A percentile compares a stretch with the other conserved stretches of the same genome.
Evolutionary conservation across 208 protist species (phyloP).

Genomic region (Leishmania braziliensis): DNA sequence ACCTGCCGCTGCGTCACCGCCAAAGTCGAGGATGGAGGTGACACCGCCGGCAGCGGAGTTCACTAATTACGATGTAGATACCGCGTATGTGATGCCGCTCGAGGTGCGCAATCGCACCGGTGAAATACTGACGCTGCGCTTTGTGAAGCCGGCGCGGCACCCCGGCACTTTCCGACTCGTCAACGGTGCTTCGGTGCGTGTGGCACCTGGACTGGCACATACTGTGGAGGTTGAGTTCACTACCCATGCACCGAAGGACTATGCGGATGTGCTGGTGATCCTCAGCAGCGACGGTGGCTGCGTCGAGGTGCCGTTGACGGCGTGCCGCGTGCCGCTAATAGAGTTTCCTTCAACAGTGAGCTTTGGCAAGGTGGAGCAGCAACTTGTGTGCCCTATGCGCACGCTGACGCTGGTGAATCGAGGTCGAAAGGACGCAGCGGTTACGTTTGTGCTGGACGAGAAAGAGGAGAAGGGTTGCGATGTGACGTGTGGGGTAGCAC

Average conservation of each 20-base stretch:
- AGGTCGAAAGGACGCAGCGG: conserved; percentile 60
- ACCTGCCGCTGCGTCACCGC: not conserved
- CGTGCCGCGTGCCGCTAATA: conserved; percentile 64
- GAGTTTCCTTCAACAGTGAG: conserved; percentile 54
- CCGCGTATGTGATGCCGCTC: conserved; percentile 85
- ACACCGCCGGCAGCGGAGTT: conserved; percentile 70
- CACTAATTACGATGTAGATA: conserved; percentile 87
- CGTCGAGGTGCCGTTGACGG: conserved; percentile 68
- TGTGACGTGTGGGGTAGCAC: conserved; percentile 16
- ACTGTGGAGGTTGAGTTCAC: conserved; percentile 85
- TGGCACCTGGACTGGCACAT: conserved; percentile 79
- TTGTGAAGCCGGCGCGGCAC: conserved; percentile 62
- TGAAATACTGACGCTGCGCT: conserved; percentile 72
- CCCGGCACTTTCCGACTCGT: conserved; percentile 67
- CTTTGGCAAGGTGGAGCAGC: conserved; percentile 80
- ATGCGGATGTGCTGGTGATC: conserved; percentile 73
- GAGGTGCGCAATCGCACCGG: conserved; percentile 74
- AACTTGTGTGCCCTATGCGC: conserved; percentile 42
- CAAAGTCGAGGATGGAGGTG: conserved; percentile 31
- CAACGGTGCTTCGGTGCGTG: conserved; percentile 55
- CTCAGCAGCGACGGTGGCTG: conserved; percentile 65
- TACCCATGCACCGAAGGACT: conserved; percentile 71
- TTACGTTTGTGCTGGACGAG: conserved; percentile 31
- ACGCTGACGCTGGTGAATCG: conserved; percentile 69
- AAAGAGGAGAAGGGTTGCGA: not conserved